Conservation (phyloP, 2,329 filamentous ascomycete species). For the Paecilomyces variotii region DNA sequence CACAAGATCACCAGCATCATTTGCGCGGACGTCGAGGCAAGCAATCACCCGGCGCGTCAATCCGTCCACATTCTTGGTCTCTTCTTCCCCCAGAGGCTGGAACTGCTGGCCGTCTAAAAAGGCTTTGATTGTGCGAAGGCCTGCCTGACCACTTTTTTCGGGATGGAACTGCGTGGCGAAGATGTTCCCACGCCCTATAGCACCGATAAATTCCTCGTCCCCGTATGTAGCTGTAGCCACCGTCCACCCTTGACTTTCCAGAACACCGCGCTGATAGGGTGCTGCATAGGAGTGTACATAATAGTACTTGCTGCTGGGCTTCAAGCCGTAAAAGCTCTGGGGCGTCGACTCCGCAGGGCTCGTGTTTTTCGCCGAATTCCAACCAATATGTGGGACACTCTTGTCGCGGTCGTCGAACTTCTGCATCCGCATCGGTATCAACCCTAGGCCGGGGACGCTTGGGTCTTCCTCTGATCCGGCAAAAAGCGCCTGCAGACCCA, state of each 20-base stretch:
- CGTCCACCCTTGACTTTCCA: slow-evolving; percentile 78
- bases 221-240: slow-evolving; percentile 90
- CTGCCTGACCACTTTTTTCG: slow-evolving; percentile 89
- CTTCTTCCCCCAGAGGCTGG: slow-evolving; percentile 39
- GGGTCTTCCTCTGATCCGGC: slow-evolving; percentile 74
- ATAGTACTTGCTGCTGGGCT: slow-evolving; percentile 86
- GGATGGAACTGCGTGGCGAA: slow-evolving; percentile 95
- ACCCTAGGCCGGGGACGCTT: slow-evolving; percentile 61
- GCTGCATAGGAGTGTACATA: slow-evolving; percentile 95
- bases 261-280: slow-evolving; percentile 61
- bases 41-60: slow-evolving; percentile 91
- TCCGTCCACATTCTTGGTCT: slow-evolving; percentile 46
- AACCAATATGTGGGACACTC: slow-evolving; percentile 97
- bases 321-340: slow-evolving; percentile 66
- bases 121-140: slow-evolving; percentile 71
- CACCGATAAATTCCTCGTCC: slow-evolving; percentile 81
- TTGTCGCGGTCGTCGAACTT: slow-evolving; percentile 72
- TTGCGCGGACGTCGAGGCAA: slow-evolving; percentile 89
- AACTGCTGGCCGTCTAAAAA: slow-evolving; percentile 69
- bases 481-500: slow-evolving; percentile 86
- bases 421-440: slow-evolving; percentile 63
- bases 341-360: slow-evolving; percentile 32
- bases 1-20: slow-evolving; percentile 88
- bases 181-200: slow-evolving; percentile 75
- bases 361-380: slow-evolving; percentile 72